phyloP scores from a whole-genome alignment of 2,329 filamentous ascomycete species.

The Clarireedia paspali region DNA sequence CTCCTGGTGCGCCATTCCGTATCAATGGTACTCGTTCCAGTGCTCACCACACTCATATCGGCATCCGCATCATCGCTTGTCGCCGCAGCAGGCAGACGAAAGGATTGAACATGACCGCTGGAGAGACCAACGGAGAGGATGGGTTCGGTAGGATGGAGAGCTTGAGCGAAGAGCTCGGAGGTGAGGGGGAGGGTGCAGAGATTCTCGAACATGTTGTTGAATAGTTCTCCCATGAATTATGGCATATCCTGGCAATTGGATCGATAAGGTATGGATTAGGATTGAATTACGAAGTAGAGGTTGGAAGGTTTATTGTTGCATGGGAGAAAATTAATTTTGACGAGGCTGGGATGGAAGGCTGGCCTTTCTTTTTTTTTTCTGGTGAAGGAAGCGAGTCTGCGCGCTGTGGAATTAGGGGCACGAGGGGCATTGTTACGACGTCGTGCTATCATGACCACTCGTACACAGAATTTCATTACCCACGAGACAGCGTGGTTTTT shows the following conservation, averaged over 20 bases:
- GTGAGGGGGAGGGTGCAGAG: conserved; percentile 82
- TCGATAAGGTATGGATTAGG: neutral
- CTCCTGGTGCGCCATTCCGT: conserved; percentile 79
- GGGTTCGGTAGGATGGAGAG: conserved; percentile 75
- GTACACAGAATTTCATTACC: too few species aligned
- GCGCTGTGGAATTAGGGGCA: too few species aligned
- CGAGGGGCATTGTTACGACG: neutral
- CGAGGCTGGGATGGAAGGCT: conserved; percentile 4
- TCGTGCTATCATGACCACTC: too few species aligned
- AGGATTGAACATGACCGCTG: conserved; percentile 78
- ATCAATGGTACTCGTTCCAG: conserved; percentile 69
- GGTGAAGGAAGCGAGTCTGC: neutral
- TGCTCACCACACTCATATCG: conserved; percentile 42
- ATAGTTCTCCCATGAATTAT: neutral
- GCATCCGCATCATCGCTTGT: conserved; percentile 42
- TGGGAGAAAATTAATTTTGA: conserved; percentile 6
- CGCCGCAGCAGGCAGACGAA: conserved; percentile 56
- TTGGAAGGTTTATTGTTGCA: neutral
- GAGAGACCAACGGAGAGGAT: conserved; percentile 80
- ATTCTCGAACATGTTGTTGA: conserved; percentile 49
- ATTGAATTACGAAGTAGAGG: neutral
- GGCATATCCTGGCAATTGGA: neutral
- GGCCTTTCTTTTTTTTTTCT: neutral
- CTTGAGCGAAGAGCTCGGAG: conserved; percentile 82
- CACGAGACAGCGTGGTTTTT: too few species aligned